Conservation (phyloP, 2,329 filamentous ascomycete genomes). For the Aspergillus brasiliensis region DNA sequence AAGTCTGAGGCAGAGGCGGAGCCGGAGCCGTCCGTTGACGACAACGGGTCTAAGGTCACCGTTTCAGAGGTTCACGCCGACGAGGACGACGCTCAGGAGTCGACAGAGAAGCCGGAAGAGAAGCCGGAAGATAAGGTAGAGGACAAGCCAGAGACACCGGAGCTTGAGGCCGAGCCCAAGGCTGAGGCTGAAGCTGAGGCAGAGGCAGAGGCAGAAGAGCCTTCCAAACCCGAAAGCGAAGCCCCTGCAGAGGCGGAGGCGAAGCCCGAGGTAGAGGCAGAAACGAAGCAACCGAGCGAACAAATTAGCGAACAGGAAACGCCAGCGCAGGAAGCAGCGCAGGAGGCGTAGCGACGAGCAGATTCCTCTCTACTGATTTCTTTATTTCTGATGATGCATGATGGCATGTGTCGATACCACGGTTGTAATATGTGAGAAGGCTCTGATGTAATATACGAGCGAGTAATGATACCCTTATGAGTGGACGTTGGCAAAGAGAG, state of each 20-base stretch:
- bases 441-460: conserved; percentile 24
- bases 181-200: neutral
- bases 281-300: conserved; percentile 1
- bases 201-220: conserved; percentile 1
- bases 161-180: conserved; percentile 16
- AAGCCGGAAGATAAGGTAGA: neutral
- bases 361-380: neutral
- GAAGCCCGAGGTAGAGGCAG: conserved; percentile 11
- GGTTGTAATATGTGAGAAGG: conserved; percentile 21
- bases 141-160: neutral
- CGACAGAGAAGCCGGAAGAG: neutral
- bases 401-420: conserved; percentile 17
- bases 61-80: conserved; percentile 23
- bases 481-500: neutral
- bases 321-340: conserved; percentile 7
- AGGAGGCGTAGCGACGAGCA: conserved; percentile 13
- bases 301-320: conserved; percentile 5
- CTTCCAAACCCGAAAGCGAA: neutral
- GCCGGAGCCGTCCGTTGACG: conserved; percentile 7
- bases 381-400: conserved; percentile 14
- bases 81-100: conserved; percentile 15
- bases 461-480: conserved; percentile 25
- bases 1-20: neutral
- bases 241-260: neutral
- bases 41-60: conserved; percentile 20